Conservation (phyloP, 2,329 filamentous ascomycete genomes). For the Uncinocarpus reesii region DNA sequence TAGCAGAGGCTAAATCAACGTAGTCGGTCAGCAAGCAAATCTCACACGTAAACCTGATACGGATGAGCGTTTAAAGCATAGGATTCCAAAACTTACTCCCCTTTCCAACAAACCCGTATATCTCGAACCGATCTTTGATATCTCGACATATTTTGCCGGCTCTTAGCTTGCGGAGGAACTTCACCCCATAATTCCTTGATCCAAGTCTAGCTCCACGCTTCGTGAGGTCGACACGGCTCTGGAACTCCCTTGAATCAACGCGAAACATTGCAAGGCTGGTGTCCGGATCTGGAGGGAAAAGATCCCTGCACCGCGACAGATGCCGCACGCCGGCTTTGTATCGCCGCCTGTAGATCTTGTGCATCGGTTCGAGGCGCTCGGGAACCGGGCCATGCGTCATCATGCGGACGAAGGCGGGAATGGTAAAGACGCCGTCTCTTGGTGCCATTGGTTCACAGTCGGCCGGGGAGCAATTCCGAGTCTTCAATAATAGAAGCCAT, state of each 20-base stretch:
- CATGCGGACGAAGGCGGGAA: not conserved
- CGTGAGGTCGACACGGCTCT: not conserved
- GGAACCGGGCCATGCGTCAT: slow-evolving; percentile 1
- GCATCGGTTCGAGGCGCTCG: not conserved
- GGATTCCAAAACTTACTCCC: slow-evolving; percentile 11
- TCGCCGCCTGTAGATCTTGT: slow-evolving; percentile 2
- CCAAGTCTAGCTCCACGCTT: not conserved
- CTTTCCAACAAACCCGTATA: slow-evolving; percentile 13
- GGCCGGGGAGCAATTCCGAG: no score
- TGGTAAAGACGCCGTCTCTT: no score
- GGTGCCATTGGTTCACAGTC: no score
- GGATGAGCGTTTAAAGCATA: not conserved
- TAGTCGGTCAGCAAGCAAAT: not conserved
- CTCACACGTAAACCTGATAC: not conserved
- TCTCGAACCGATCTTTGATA: slow-evolving; percentile 9
- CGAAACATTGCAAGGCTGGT: not conserved
- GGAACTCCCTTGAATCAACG: not conserved
- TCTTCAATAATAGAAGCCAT: no score
- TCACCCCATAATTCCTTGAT: not conserved
- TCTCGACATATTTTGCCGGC: not conserved
- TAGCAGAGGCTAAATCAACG: not conserved
- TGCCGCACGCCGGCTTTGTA: slow-evolving; percentile 4
- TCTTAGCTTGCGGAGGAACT: not conserved
- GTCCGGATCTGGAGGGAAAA: not conserved
- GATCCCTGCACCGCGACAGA: slow-evolving; percentile 2